Conservation (phyloP, 192 early-diverging fungal species). For the Umbelopsis sp. region DNA sequence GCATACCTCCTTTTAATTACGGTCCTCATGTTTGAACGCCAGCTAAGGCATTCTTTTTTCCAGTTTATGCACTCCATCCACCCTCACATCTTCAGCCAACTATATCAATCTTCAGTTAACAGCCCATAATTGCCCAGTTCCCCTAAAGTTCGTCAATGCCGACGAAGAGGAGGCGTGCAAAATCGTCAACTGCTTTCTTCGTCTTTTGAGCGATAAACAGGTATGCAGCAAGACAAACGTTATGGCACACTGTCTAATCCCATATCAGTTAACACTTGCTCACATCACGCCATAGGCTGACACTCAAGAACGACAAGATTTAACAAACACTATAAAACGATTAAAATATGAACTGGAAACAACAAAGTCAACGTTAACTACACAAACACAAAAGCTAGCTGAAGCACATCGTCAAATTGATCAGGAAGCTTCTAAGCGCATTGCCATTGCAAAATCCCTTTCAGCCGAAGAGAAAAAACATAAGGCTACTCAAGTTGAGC, state of each 20-base stretch:
- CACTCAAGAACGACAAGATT: conserved; percentile 21
- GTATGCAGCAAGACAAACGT: conserved; percentile 21
- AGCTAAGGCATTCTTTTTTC: neutral
- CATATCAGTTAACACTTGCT: too few species aligned
- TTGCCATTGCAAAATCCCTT: neutral
- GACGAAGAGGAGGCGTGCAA: conserved; percentile 25
- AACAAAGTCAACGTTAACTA: conserved; percentile 14
- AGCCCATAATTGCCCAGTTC: conserved; percentile 39
- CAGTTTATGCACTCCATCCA: conserved; percentile 19
- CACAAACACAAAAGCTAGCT: neutral
- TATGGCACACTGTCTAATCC: too few species aligned
- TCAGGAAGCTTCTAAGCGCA: conserved; percentile 7
- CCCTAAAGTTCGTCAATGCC: conserved; percentile 33
- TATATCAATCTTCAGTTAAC: conserved; percentile 38
- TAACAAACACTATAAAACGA: conserved; percentile 24
- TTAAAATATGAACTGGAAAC: conserved; percentile 23
- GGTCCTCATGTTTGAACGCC: too few species aligned
- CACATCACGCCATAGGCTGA: conserved; percentile 21
- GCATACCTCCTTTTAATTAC: too few species aligned
- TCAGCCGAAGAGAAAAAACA: conserved; percentile 14
- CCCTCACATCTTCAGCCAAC: conserved; percentile 23
- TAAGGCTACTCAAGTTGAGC: conserved; percentile 43
- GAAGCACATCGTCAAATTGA: conserved; percentile 22
- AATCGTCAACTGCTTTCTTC: conserved; percentile 37
- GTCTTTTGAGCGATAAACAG: conserved; percentile 32